Evolutionary conservation across 352 stramenopile genomes (phyloP).

Genomic region (Phytophthora hybrid): DNA sequence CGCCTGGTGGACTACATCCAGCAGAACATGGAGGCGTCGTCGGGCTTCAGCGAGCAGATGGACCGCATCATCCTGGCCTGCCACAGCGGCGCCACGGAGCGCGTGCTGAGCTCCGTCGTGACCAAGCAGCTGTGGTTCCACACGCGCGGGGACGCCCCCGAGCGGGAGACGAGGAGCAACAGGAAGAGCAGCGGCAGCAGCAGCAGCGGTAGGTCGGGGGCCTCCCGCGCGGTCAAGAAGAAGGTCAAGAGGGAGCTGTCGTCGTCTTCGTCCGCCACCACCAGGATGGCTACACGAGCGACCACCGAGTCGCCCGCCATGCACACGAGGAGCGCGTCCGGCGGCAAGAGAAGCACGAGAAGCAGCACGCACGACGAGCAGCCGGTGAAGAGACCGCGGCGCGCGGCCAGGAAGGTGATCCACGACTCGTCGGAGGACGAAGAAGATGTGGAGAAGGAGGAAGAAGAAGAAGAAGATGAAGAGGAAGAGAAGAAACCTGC

Average conservation of each 20-base stretch:
- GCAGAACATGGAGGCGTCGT: slow-evolving; percentile 68
- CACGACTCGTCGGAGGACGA: slow-evolving; percentile 30
- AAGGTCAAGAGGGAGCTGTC: slow-evolving; percentile 21
- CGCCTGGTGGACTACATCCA: slow-evolving; percentile 70
- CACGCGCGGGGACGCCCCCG: slow-evolving; percentile 17
- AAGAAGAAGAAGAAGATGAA: background rate
- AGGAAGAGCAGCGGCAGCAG: slow-evolving; percentile 5
- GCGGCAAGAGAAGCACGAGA: slow-evolving; percentile 27
- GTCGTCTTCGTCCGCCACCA: background rate
- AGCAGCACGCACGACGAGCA: slow-evolving; percentile 14
- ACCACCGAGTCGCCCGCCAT: slow-evolving; percentile 27
- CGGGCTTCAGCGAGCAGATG: slow-evolving; percentile 69
- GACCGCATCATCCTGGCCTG: slow-evolving; percentile 75
- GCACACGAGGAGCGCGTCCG: slow-evolving; percentile 23
- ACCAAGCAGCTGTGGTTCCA: slow-evolving; percentile 76
- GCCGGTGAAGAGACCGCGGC: slow-evolving; percentile 37
- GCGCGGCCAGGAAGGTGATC: slow-evolving; percentile 32
- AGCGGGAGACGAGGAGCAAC: slow-evolving; percentile 13
- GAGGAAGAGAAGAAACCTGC: slow-evolving; percentile 27
- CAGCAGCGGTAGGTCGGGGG: background rate
- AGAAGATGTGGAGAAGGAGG: background rate
- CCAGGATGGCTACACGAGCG: slow-evolving; percentile 15
- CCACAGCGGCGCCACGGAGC: slow-evolving; percentile 64
- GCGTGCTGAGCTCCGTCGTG: slow-evolving; percentile 62
- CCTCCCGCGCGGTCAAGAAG: slow-evolving; percentile 17